Evolutionary conservation across 495 filamentous ascomycete species (phyloP).

Genomic region (Aspergillus asperescens): DNA sequence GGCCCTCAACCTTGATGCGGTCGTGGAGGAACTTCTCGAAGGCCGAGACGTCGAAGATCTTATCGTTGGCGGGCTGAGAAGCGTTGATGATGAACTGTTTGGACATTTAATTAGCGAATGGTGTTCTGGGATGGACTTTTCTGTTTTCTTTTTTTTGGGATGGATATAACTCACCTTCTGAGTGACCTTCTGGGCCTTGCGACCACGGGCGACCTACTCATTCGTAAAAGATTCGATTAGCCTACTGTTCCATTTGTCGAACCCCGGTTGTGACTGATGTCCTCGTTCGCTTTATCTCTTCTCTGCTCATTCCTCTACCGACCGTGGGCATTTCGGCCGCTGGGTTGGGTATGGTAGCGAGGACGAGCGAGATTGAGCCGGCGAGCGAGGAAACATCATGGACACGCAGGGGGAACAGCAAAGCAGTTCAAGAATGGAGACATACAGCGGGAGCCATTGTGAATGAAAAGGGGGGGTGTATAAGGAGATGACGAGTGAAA

Average conservation of each 20-base stretch:
- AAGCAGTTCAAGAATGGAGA: conserved; percentile 65
- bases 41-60: conserved; percentile 98
- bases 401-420: conserved; percentile 62
- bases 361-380: neutral
- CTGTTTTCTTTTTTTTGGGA: too few species aligned
- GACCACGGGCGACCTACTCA: conserved; percentile 44
- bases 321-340: conserved; percentile 4
- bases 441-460: conserved; percentile 66
- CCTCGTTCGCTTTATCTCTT: neutral
- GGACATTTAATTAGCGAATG: conserved; percentile 7
- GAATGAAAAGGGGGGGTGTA: conserved; percentile 23
- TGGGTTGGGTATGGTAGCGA: neutral
- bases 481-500: conserved; percentile 22
- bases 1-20: conserved; percentile 98
- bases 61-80: conserved; percentile 93
- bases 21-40: conserved; percentile 99
- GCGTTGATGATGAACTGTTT: conserved; percentile 98
- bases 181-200: conserved; percentile 63
- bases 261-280: conserved; percentile 9
- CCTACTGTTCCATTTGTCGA: conserved; percentile 82
- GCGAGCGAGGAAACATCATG: conserved; percentile 2
- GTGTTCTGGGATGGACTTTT: too few species aligned
- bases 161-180: too few species aligned
- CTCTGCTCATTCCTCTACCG: neutral
- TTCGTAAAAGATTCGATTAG: conserved; percentile 50